These are phyloP conservation scores for Didymosphaeria variabile DNA, from an alignment of 2,329 filamentous ascomycete genomes.

Conservation along the genomic window DNA sequence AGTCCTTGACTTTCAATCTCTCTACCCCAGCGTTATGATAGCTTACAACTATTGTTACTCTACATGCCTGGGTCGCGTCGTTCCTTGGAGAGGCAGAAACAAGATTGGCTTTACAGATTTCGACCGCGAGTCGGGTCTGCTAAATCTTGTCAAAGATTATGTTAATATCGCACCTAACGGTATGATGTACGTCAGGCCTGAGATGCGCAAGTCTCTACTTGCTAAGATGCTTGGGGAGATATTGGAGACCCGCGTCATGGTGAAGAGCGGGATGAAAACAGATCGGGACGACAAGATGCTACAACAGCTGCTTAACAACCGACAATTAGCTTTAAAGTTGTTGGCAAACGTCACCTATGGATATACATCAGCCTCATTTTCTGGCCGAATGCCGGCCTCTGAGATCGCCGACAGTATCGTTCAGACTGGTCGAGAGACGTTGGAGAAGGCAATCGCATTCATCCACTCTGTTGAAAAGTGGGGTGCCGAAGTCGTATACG, in stretches of 20 bases:
- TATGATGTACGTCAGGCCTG: slow-evolving; percentile 90
- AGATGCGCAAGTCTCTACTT: slow-evolving; percentile 86
- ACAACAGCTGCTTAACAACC: slow-evolving; percentile 88
- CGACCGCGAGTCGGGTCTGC: slow-evolving; percentile 75
- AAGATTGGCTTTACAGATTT: slow-evolving; percentile 97
- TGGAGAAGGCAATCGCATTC: slow-evolving; percentile 90
- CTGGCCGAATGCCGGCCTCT: slow-evolving; percentile 95
- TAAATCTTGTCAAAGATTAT: slow-evolving; percentile 81
- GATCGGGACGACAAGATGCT: slow-evolving; percentile 88
- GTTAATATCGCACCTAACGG: slow-evolving; percentile 96
- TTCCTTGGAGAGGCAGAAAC: slow-evolving; percentile 86
- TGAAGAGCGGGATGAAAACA: slow-evolving; percentile 95
- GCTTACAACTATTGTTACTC: slow-evolving; percentile 99
- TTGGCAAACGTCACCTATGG: slow-evolving; percentile 99
- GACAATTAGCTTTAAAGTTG: slow-evolving; percentile 91
- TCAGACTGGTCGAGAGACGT: slow-evolving; percentile 91
- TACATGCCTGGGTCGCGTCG: slow-evolving; percentile 87
- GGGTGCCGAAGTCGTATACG: slow-evolving; percentile 97
- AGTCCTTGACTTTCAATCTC: slow-evolving; percentile 93
- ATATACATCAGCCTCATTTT: slow-evolving; percentile 96
- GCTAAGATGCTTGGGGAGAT: slow-evolving; percentile 98
- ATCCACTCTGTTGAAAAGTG: slow-evolving; percentile 89
- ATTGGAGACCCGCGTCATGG: slow-evolving; percentile 94
- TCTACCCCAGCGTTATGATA: slow-evolving; percentile 98
- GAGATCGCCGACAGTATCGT: slow-evolving; percentile 99